Evolutionary conservation across 1,284 basidiomycete genomes (phyloP).

Genomic region (Sphagnurus paluster): DNA sequence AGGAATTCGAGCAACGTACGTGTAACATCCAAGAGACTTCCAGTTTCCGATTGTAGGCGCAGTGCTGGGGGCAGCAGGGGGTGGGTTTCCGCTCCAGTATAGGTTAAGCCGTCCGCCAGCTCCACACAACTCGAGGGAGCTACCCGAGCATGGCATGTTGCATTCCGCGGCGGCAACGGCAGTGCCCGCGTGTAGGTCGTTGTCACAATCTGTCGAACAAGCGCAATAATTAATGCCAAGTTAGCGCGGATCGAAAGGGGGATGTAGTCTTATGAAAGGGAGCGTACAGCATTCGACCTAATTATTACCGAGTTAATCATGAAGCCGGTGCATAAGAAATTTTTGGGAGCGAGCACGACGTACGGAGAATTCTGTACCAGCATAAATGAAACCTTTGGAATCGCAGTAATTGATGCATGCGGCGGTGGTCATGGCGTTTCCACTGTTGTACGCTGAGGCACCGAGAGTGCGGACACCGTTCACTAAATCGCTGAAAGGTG

Average conservation of each 20-base stretch:
- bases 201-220: constrained; percentile 56
- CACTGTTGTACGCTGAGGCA: constrained; percentile 42
- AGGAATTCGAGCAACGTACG: constrained; percentile 46
- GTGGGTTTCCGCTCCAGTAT: constrained; percentile 58
- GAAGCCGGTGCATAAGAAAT: background rate
- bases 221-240: constrained; percentile 6
- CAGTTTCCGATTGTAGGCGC: constrained; percentile 56
- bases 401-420: constrained; percentile 64
- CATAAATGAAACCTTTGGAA: constrained; percentile 49
- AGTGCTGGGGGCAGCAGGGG: constrained; percentile 52
- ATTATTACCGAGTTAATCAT: constrained; percentile 5
- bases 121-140: constrained; percentile 60
- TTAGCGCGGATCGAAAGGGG: constrained; percentile 11
- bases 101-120: constrained; percentile 60
- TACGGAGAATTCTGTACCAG: constrained; percentile 58
- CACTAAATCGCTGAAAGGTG: constrained; percentile 46
- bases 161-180: constrained; percentile 53
- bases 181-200: constrained; percentile 48
- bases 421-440: constrained; percentile 62
- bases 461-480: constrained; percentile 50
- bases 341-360: constrained; percentile 14
- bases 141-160: constrained; percentile 61
- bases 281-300: constrained; percentile 55
- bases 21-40: constrained; percentile 66
- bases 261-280: constrained; percentile 24